Evolutionary conservation across 139 green algal genomes (phyloP), one percentile per base, ranked within the genome.

Genomic region (Auxenochlorella pyrenoidosa): DNA sequence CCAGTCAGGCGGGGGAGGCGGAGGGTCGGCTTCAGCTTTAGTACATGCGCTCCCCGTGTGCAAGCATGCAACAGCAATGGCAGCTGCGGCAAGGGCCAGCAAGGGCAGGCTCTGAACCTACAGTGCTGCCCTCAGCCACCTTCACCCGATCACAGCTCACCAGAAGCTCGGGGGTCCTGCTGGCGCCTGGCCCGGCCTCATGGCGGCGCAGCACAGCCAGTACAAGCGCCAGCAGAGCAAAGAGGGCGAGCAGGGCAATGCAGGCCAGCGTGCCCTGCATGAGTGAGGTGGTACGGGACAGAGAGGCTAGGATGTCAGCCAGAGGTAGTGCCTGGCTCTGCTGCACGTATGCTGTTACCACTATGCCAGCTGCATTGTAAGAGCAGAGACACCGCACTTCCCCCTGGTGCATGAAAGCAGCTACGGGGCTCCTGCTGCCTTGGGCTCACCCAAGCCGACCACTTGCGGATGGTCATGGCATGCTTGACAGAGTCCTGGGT

Each of bases 211-310:
- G 1, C 15, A 47, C 51, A 1, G 58, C 63, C 12, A 86, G 63
- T 5, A 43, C 40, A 41, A 86, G 18, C 10, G 80, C 80, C 63
- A 86, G 80, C 80, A 86, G 63, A 0, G 63, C 59, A 26, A 66
- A 38, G 28, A 76, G 13, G 63, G 28, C 16, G 40, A 86, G 38
- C 30, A 86, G 63, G 15, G 34, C 26, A 5, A 86, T 41, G 63
- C 80, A 86, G 19, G 80, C 80, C 40, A 86, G 63, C 18, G 80
- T 86, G 41, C 80, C 80, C 80, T 86, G 80, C 59, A 59, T 34
- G 22, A 24, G 54, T 24, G 54, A 63, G 47, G 47, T 12, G 8
- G 24, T 18, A n/a, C n/a, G n/a, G n/a, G n/a, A n/a, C n/a, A n/a
- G 43, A 75, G 28, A 41, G 15, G 30, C 21, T 54, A 43, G 19